phyloP scores from a whole-genome alignment of 2,329 filamentous ascomycete genomes.

The Colletotrichum sp. region DNA sequence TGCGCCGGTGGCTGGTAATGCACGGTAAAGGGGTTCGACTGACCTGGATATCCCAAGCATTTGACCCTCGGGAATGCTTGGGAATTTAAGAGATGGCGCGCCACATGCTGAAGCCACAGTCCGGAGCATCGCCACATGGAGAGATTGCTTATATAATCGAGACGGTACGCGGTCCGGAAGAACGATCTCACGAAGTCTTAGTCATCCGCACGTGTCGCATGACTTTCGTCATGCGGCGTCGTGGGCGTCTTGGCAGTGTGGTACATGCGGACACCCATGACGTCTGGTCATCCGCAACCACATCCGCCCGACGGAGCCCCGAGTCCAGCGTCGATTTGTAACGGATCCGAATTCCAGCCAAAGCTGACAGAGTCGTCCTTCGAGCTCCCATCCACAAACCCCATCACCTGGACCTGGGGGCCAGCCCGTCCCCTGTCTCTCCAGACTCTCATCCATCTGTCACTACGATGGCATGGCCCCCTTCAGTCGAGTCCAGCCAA shows the following conservation, averaged over 20 bases:
- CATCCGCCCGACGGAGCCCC: background rate
- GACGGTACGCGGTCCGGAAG: accelerated
- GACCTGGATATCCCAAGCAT: background rate
- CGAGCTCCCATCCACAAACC: background rate
- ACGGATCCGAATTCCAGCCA: background rate
- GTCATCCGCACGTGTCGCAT: background rate
- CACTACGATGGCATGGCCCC: background rate
- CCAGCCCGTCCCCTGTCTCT: background rate
- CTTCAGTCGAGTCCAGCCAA: background rate
- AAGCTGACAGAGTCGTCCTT: background rate
- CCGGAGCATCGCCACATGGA: background rate
- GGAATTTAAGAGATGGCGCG: background rate
- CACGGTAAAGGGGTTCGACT: background rate
- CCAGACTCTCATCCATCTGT: background rate
- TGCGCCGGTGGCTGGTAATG: background rate
- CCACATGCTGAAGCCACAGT: background rate
- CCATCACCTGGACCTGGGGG: background rate
- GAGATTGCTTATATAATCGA: background rate
- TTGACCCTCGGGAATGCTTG: background rate
- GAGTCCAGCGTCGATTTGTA: background rate
- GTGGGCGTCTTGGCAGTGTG: background rate
- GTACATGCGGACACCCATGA: background rate
- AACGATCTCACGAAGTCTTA: background rate
- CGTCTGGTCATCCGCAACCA: background rate
- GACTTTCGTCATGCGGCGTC: background rate